Conservation (phyloP, 768 basidiomycete genomes). For the Mycena metata region DNA sequence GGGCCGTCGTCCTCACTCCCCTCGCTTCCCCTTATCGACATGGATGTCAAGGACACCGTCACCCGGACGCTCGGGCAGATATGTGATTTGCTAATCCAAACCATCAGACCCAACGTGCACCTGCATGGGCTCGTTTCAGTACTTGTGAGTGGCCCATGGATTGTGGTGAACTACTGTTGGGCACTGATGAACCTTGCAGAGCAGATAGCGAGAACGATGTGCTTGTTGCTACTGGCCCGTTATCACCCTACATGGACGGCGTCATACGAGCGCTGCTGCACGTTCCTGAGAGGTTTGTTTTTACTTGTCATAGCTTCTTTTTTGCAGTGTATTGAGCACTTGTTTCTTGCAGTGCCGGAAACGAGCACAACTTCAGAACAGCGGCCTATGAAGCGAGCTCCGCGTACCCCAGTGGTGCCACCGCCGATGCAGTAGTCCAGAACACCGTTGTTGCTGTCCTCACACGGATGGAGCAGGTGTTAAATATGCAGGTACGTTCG, state of each 20-base stretch:
- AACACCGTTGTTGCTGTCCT: slow-evolving; percentile 87
- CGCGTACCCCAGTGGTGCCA: slow-evolving; percentile 85
- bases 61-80: slow-evolving; percentile 98
- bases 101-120: slow-evolving; percentile 93
- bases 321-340: slow-evolving; percentile 24
- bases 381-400: slow-evolving; percentile 97
- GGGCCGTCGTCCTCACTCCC: slow-evolving; percentile 85
- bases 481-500: slow-evolving; percentile 79
- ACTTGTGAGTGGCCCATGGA: slow-evolving; percentile 86
- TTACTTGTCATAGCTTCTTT: neutral
- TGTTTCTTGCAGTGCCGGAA: slow-evolving; percentile 72
- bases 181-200: slow-evolving; percentile 95
- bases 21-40: slow-evolving; percentile 94
- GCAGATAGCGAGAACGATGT: slow-evolving; percentile 80
- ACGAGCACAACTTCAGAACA: slow-evolving; percentile 94
- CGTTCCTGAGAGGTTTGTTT: slow-evolving; percentile 85
- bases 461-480: slow-evolving; percentile 90
- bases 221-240: slow-evolving; percentile 66
- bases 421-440: slow-evolving; percentile 85
- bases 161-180: slow-evolving; percentile 96
- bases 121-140: slow-evolving; percentile 86
- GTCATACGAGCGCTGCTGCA: slow-evolving; percentile 86
- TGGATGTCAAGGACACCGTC: slow-evolving; percentile 96
- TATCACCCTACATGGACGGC: slow-evolving; percentile 92
- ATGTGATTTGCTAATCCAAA: slow-evolving; percentile 87